Conservation (phyloP, 768 basidiomycete species). For the Hemileccinum impolitum region DNA sequence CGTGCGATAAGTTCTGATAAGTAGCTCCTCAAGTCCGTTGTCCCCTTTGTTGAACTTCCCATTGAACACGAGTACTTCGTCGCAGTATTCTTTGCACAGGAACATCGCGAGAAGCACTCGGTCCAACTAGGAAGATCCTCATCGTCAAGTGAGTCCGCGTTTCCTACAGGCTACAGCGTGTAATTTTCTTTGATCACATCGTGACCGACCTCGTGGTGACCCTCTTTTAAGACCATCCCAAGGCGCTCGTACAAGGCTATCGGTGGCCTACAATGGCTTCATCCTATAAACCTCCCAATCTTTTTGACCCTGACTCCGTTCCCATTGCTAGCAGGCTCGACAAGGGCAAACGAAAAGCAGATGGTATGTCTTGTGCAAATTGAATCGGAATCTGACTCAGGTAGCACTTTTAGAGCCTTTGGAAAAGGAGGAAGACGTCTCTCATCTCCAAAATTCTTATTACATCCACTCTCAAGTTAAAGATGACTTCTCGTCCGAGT, state of each 20-base stretch:
- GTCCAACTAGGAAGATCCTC: slow-evolving; percentile 10
- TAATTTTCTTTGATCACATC: background rate
- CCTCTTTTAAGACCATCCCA: slow-evolving; percentile 6
- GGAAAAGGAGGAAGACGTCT: background rate
- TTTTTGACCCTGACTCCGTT: slow-evolving; percentile 5
- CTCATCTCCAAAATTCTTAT: background rate
- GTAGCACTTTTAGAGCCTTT: slow-evolving; percentile 8
- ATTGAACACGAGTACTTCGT: slow-evolving; percentile 1
- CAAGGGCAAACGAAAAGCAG: slow-evolving; percentile 20
- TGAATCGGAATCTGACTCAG: background rate
- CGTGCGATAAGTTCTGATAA: too few species aligned
- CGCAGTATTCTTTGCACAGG: slow-evolving; percentile 4
- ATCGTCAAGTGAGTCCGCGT: slow-evolving; percentile 7
- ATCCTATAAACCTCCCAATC: slow-evolving; percentile 7
- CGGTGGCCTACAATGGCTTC: slow-evolving; percentile 9
- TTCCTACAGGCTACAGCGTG: slow-evolving; percentile 8
- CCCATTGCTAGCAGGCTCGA: slow-evolving; percentile 4
- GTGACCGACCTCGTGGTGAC: slow-evolving; percentile 9
- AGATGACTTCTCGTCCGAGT: background rate
- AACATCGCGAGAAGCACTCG: slow-evolving; percentile 11
- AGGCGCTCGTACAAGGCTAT: background rate
- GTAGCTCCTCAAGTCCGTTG: too few species aligned
- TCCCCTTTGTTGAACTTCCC: background rate
- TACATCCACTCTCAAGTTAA: background rate
- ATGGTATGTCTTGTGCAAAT: slow-evolving; percentile 6